These are phyloP conservation scores for Allantophomopsis cytisporea DNA, from an alignment of 2,329 filamentous ascomycete genomes.

Conservation along the genomic window DNA sequence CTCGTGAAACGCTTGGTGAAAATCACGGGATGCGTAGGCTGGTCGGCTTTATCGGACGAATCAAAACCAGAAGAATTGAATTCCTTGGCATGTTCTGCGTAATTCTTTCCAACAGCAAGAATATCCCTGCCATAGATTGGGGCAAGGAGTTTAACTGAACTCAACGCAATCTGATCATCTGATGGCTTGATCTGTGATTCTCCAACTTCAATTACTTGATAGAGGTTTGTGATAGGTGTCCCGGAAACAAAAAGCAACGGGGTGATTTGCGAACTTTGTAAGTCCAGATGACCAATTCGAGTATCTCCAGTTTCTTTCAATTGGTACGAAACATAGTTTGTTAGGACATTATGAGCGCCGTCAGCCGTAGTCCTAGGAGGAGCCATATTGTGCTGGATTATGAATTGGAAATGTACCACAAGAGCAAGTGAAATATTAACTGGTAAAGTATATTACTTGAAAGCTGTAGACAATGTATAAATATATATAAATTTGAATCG, in stretches of 20 bases:
- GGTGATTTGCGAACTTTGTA: slow-evolving; percentile 21
- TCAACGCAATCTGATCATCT: slow-evolving; percentile 19
- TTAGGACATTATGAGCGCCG: slow-evolving; percentile 6
- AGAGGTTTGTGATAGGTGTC: slow-evolving; percentile 29
- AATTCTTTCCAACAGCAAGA: slow-evolving; percentile 81
- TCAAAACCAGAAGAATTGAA: slow-evolving; percentile 42
- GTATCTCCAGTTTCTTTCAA: slow-evolving; percentile 7
- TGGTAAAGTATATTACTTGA: too few species aligned
- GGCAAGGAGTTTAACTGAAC: slow-evolving; percentile 26
- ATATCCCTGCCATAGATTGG: slow-evolving; percentile 70
- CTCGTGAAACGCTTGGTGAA: slow-evolving; percentile 35
- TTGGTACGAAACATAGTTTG: slow-evolving; percentile 24
- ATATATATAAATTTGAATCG: too few species aligned
- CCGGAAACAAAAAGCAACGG: slow-evolving; percentile 32
- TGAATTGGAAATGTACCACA: too few species aligned
- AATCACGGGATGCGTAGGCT: slow-evolving; percentile 37
- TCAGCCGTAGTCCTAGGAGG: not conserved
- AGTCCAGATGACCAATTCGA: slow-evolving; percentile 27
- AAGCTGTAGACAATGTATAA: too few species aligned
- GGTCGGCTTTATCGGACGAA: slow-evolving; percentile 36
- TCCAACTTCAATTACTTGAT: slow-evolving; percentile 36
- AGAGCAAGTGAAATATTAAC: too few species aligned
- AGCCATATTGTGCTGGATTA: too few species aligned
- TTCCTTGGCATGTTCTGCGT: slow-evolving; percentile 44
- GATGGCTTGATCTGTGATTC: slow-evolving; percentile 21